Conservation (phyloP, 768 basidiomycete genomes). For the Boletus pseudo-olivaceus region DNA sequence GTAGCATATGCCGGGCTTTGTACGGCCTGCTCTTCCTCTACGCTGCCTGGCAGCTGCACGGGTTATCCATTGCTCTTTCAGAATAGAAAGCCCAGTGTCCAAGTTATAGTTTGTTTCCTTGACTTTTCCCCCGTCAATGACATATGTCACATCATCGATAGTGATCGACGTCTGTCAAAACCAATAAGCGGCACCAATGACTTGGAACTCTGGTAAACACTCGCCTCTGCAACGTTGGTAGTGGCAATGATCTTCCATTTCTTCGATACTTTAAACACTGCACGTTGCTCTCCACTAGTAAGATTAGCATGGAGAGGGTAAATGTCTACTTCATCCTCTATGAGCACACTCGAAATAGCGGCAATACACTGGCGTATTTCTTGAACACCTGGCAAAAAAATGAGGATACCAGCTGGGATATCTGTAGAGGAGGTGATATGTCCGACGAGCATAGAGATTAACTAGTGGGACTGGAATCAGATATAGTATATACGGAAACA, state of each 20-base stretch:
- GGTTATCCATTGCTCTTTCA: slow-evolving; percentile 79
- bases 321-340: slow-evolving; percentile 42
- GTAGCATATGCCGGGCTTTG: slow-evolving; percentile 77
- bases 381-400: slow-evolving; percentile 90
- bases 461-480: slow-evolving; percentile 32
- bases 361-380: slow-evolving; percentile 80
- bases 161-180: slow-evolving; percentile 74
- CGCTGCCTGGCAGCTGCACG: slow-evolving; percentile 80
- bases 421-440: slow-evolving; percentile 53
- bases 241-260: slow-evolving; percentile 83
- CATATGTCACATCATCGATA: slow-evolving; percentile 84
- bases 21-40: slow-evolving; percentile 87
- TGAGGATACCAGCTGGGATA: slow-evolving; percentile 62
- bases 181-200: neutral
- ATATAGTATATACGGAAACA: neutral
- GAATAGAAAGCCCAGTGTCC: slow-evolving; percentile 64
- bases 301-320: slow-evolving; percentile 89
- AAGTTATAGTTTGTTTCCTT: slow-evolving; percentile 78
- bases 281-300: slow-evolving; percentile 76
- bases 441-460: slow-evolving; percentile 63
- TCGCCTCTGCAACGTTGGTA: slow-evolving; percentile 88
- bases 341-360: slow-evolving; percentile 39
- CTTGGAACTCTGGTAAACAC: slow-evolving; percentile 6
- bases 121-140: slow-evolving; percentile 80
- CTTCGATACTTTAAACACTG: slow-evolving; percentile 61